Evolutionary conservation across 306 rosid species (phyloP), one percentile per base, ranked within the genome.

Genomic region (Vicia villosa): DNA sequence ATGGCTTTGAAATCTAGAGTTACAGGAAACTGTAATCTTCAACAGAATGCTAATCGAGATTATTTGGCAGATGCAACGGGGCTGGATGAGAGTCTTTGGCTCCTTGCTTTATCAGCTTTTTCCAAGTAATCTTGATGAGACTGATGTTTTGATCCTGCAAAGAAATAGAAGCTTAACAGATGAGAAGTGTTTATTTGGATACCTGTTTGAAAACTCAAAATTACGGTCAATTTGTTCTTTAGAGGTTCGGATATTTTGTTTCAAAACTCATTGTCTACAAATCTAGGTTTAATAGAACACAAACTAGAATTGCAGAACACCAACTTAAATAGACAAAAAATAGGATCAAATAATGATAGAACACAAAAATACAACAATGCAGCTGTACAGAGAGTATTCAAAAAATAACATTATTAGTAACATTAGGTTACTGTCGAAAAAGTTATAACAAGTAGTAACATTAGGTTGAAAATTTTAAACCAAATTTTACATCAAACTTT

Each of bases 121-220:
- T 91, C 99, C 80, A 91, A 52, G 83, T 94, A 94, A 79, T 94
- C 99, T 82, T 94, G 99, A 78, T 94, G 99, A 73, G 99, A 91
- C 64, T 63, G 90, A 64, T 89, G 99, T 69, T 86, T 91, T 30
- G 92, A 6, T 34, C 96, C 99, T 94, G 80, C 62, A 79, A 42
- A 66, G 50, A 41, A 78, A 69, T 60, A 59, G 10, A 77, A 52
- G 49, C 16, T 62, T 43, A 51, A 68, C 8, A 74, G 30, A 72
- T 45, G 20, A 66, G 43, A 34, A 14, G 10, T 19, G 47, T 10
- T 17, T 17, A 37, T 10, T 17, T 61, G 46, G 28, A 34, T 60
- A 34, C 45, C 22, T 2, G 2, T 36, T 17, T 16, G 15, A 15
- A 36, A 60, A 17, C 24, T 61, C 67, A 61, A 38, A 32, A 61